phyloP scores from a whole-genome alignment of 2,329 filamentous ascomycete species.

The Pseudogymnoascus sp. region DNA sequence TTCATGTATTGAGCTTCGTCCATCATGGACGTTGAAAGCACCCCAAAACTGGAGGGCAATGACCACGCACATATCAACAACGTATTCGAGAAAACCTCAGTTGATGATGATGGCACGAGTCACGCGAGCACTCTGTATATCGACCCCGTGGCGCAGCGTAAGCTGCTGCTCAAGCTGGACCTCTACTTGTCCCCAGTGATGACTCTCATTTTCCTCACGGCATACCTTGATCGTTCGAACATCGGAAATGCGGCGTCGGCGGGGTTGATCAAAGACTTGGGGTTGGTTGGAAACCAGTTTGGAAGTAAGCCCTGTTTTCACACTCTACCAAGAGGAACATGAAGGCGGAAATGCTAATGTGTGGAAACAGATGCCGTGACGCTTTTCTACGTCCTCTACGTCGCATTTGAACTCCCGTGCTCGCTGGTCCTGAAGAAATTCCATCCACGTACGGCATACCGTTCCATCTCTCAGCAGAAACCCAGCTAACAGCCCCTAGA shows the following conservation, averaged over 20 bases:
- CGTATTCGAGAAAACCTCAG: not conserved
- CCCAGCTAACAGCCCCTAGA: not conserved
- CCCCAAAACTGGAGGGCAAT: not conserved
- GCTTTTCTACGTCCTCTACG: constrained; percentile 45
- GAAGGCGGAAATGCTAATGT: not conserved
- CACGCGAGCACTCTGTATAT: constrained; percentile 20
- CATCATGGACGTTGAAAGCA: not conserved
- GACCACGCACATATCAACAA: not conserved
- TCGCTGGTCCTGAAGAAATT: constrained; percentile 41
- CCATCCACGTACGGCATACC: constrained; percentile 34
- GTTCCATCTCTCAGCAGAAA: not conserved
- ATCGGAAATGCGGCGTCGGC: constrained; percentile 33
- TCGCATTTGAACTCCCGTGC: constrained; percentile 40
- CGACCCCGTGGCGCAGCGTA: constrained; percentile 37
- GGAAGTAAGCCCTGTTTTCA: constrained; percentile 15
- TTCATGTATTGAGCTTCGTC: not conserved
- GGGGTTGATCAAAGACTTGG: constrained; percentile 18
- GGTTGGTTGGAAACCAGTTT: constrained; percentile 8
- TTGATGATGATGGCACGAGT: not conserved
- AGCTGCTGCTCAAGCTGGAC: constrained; percentile 41
- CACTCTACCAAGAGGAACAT: not conserved
- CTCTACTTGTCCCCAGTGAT: constrained; percentile 42
- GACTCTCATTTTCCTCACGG: constrained; percentile 46
- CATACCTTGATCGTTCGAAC: constrained; percentile 46
- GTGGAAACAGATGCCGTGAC: constrained; percentile 28